phyloP scores from a whole-genome alignment of 2,329 filamentous ascomycete species.

The Dactylonectria estremocensis region DNA sequence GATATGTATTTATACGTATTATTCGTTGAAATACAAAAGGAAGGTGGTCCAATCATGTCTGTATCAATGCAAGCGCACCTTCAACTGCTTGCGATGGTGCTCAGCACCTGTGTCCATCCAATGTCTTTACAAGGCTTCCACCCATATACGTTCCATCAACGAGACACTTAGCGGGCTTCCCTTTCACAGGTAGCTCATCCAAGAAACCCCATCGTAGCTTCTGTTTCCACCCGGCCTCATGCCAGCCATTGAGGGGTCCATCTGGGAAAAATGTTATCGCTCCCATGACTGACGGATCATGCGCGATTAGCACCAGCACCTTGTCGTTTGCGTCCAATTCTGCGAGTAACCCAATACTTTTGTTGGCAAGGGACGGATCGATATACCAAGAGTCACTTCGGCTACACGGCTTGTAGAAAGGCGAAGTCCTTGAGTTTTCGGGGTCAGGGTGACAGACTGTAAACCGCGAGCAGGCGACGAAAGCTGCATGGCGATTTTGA shows the following conservation, averaged over 20 bases:
- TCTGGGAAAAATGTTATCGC: constrained; percentile 17
- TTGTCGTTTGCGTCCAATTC: constrained; percentile 32
- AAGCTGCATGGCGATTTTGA: neutral
- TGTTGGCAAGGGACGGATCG: constrained; percentile 25
- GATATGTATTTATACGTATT: too few species aligned
- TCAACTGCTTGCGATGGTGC: too few species aligned
- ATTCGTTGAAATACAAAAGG: too few species aligned
- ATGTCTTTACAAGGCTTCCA: constrained; percentile 16
- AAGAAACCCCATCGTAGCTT: constrained; percentile 18
- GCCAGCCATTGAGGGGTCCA: constrained; percentile 13
- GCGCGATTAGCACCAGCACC: constrained; percentile 35
- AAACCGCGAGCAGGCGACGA: constrained; percentile 11
- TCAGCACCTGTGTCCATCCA: constrained; percentile 2
- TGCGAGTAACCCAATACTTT: constrained; percentile 26
- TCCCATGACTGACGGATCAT: constrained; percentile 29
- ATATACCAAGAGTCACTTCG: constrained; percentile 33
- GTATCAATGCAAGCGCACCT: too few species aligned
- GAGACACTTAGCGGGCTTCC: constrained; percentile 10
- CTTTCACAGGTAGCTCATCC: constrained; percentile 16
- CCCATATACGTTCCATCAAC: constrained; percentile 29
- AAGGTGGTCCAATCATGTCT: too few species aligned
- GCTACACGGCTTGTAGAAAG: constrained; percentile 22
- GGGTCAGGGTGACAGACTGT: constrained; percentile 17
- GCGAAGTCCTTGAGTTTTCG: neutral
- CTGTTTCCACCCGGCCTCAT: constrained; percentile 9